phyloP scores from a whole-genome alignment of 352 stramenopile species.

The Salisapilia sapeloensis region DNA sequence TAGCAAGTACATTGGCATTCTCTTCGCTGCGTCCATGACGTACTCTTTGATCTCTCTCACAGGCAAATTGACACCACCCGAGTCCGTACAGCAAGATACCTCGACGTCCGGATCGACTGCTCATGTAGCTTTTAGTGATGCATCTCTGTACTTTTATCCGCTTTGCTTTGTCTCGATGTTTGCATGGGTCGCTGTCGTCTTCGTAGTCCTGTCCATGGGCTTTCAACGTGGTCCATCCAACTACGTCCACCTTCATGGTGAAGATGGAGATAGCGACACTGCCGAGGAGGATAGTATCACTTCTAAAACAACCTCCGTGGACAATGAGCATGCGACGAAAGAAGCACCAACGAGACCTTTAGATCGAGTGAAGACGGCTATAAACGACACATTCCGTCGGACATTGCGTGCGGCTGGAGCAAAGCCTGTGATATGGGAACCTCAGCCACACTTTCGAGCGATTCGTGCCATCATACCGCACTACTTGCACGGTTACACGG shows the following conservation, averaged over 20 bases:
- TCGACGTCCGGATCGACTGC: too few species aligned
- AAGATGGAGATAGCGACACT: slow-evolving; percentile 24
- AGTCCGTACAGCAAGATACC: slow-evolving; percentile 11
- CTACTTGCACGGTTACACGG: slow-evolving; percentile 61
- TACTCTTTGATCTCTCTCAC: slow-evolving; percentile 28
- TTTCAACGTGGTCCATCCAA: slow-evolving; percentile 28
- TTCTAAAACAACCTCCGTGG: not conserved
- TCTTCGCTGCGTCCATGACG: slow-evolving; percentile 26
- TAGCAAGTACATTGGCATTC: slow-evolving; percentile 48
- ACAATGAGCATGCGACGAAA: too few species aligned
- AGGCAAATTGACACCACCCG: slow-evolving; percentile 23
- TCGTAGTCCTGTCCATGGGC: slow-evolving; percentile 45
- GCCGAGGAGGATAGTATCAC: slow-evolving; percentile 11
- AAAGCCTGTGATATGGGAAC: slow-evolving; percentile 7
- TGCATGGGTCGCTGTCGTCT: slow-evolving; percentile 42
- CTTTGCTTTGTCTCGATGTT: slow-evolving; percentile 59
- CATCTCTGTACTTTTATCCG: slow-evolving; percentile 57
- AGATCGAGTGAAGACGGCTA: too few species aligned
- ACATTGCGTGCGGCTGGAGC: not conserved
- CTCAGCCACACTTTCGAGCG: slow-evolving; percentile 50
- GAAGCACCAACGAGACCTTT: slow-evolving; percentile 2
- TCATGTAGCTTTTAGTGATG: too few species aligned
- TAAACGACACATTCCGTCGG: too few species aligned
- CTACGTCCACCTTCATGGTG: slow-evolving; percentile 40
- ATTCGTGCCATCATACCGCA: slow-evolving; percentile 57